phyloP scores from a whole-genome alignment of 73 alveolate genomes.

The Effrenium voratum region DNA sequence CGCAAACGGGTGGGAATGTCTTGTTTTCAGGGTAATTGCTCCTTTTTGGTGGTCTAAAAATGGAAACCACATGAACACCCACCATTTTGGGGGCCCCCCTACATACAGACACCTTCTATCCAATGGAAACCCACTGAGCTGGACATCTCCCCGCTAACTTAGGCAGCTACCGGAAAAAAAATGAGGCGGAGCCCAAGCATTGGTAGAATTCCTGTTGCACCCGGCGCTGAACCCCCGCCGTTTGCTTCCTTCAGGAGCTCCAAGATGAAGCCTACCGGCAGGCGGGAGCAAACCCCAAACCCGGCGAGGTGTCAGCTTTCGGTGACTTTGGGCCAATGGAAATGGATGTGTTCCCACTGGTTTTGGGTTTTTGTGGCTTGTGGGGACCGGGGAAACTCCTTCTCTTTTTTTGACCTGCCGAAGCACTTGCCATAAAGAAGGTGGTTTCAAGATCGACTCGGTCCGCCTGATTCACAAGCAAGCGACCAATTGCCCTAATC shows the following conservation, averaged over 20 bases:
- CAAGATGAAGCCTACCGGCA: slow-evolving; percentile 77
- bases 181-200: not conserved
- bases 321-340: not conserved
- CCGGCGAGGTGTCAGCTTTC: not conserved
- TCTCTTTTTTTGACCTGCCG: not conserved
- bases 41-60: too few relatives aligned
- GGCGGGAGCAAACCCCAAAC: not conserved
- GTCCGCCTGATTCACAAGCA: not conserved
- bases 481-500: not conserved
- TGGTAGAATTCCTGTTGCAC: not conserved
- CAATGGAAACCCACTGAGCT: not conserved
- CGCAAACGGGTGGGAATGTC: too few relatives aligned
- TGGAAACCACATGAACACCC: not conserved
- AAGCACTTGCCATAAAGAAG: not conserved
- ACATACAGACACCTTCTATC: not conserved
- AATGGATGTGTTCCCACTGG: not conserved
- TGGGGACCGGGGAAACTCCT: not conserved
- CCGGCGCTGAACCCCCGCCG: not conserved
- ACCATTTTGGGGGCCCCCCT: not conserved
- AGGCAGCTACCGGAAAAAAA: not conserved
- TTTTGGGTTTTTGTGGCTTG: not conserved
- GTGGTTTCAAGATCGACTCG: not conserved
- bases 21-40: too few relatives aligned
- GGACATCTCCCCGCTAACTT: not conserved
- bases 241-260: slow-evolving; percentile 14